Evolutionary conservation across 1,284 basidiomycete genomes (phyloP).

Genomic region (Erythrobasidium hasegawianum): DNA sequence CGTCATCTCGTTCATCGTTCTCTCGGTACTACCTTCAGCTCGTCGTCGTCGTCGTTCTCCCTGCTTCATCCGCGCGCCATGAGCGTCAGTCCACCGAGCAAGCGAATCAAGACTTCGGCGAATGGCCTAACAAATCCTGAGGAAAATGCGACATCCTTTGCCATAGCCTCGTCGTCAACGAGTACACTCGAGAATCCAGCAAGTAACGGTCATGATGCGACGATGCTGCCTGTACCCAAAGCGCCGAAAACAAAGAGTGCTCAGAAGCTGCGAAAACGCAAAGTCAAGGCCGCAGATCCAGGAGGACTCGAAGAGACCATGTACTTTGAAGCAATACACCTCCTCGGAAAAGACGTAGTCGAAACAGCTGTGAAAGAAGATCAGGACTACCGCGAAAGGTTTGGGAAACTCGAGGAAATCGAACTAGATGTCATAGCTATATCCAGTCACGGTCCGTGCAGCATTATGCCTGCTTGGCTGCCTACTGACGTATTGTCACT

Average conservation of each 20-base stretch:
- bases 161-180: not conserved
- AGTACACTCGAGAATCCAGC: not conserved
- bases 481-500: constrained; percentile 37
- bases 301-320: constrained; percentile 64
- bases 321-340: constrained; percentile 63
- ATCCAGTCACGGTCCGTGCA: constrained; percentile 61
- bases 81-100: not conserved
- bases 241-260: constrained; percentile 21
- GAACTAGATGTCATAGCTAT: constrained; percentile 63
- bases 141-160: not conserved
- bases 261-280: constrained; percentile 9
- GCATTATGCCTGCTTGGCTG: constrained; percentile 40
- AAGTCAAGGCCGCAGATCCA: constrained; percentile 39
- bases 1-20: too few species aligned
- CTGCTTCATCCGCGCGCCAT: not conserved
- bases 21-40: too few species aligned
- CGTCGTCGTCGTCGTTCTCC: too few species aligned
- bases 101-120: not conserved
- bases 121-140: not conserved
- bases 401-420: constrained; percentile 48
- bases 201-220: constrained; percentile 16
- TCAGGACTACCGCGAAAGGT: constrained; percentile 39
- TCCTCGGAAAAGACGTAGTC: constrained; percentile 64
- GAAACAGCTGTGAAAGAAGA: constrained; percentile 57
- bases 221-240: constrained; percentile 9